These are phyloP conservation scores for Blakeslea trispora DNA, from an alignment of 371 early-diverging fungal species.

Conservation along the genomic window DNA sequence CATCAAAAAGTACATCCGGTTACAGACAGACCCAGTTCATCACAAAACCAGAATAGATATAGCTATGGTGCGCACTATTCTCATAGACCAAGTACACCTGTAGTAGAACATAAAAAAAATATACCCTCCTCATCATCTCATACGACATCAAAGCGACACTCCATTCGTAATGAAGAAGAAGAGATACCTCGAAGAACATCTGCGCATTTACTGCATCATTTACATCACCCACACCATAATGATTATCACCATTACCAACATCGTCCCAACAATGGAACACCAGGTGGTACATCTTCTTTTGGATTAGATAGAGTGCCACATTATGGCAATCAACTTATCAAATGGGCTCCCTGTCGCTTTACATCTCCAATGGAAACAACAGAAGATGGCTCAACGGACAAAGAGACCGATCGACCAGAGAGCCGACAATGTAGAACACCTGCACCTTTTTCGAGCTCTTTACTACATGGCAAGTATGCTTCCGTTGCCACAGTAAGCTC, in stretches of 20 bases:
- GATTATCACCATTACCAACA: constrained; percentile 3
- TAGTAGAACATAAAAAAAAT: constrained; percentile 4
- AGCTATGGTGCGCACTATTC: constrained; percentile 20
- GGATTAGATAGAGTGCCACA: constrained; percentile 19
- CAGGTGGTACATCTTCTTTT: not conserved
- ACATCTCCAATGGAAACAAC: not conserved
- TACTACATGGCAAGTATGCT: constrained; percentile 11
- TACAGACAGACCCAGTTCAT: constrained; percentile 19
- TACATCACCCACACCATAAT: constrained; percentile 4
- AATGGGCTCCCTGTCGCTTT: constrained; percentile 23
- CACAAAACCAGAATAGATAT: constrained; percentile 17
- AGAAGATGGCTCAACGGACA: not conserved
- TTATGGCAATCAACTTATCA: constrained; percentile 23
- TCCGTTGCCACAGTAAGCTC: not conserved
- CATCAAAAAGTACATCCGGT: constrained; percentile 30
- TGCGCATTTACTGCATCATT: constrained; percentile 3
- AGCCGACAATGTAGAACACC: constrained; percentile 21
- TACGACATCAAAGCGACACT: constrained; percentile 2
- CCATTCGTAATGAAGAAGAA: constrained; percentile 1
- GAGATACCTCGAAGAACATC: constrained; percentile 7
- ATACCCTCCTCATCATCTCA: not conserved
- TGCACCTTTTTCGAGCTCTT: constrained; percentile 5
- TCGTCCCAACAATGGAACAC: not conserved
- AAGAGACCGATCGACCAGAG: constrained; percentile 12
- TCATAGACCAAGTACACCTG: constrained; percentile 15